Evolutionary conservation across 805 yeast genomes (phyloP), one percentile per base, ranked within the genome.

Genomic region (Starmerella lactis-condensi): DNA sequence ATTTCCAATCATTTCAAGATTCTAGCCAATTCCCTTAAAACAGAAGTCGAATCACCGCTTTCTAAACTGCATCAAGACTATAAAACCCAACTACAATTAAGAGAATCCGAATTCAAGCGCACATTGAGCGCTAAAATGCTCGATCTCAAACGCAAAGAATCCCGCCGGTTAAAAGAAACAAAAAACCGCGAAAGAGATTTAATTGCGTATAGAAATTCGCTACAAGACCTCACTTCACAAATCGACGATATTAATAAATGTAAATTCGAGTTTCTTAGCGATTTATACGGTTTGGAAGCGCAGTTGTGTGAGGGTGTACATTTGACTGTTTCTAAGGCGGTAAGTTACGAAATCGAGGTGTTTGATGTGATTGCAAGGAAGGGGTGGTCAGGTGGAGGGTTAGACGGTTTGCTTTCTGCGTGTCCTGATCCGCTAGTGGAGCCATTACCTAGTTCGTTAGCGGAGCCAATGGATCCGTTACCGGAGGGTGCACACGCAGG

Each of bases 301-400:
- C 63, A 65, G 22, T 64, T 75, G n/a, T 69, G 75, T 24, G 56
- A 58, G 17, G 54, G 60, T 17, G 56, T 77, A 4, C 58, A 75
- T 28, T 51, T 54, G 13, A 60, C 62, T 31, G 62, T 78, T 2
- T 74, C 79, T 1, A 62, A 75, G 1, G 58, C 75, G 4, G 72
- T 78, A 2, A 57, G 79, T 30, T 83, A 89, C 2, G 85, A 81
- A 48, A 69, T 81, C 12, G 89, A 78, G 44, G 69, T 79, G 13
- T 70, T 68, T 43, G 92, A 77, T 45, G 73, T 75, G 17, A 69
- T 81, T 15, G 91, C 92, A 1, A 61, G 69, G 34, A 81, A 81
- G 47, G 89, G 91, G 4, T 73, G 82, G 78, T 64, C 75, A 4
- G 93, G 91, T 10, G 89, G 85, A 17, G 93, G 93, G 0, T 54